A percentile compares a stretch with the other conserved stretches of the same genome.
These are phyloP conservation scores for Zostera marina DNA, from an alignment of 116 monocot genomes.

Conservation along the genomic window DNA sequence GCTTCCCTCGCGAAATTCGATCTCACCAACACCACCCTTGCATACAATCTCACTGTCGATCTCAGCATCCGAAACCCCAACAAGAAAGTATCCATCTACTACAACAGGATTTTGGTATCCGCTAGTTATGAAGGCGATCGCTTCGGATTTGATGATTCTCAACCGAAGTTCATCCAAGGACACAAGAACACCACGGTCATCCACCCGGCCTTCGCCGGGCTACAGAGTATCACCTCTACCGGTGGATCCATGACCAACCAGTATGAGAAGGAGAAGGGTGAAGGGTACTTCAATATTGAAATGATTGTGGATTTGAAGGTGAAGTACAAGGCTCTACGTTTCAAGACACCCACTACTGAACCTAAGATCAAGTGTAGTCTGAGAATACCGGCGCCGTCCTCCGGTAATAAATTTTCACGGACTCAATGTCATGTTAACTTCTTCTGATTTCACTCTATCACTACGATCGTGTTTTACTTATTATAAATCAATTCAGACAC, in stretches of 20 bases:
- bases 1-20: constrained; percentile 46
- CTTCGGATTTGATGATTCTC: constrained; percentile 15
- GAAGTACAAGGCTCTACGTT: constrained; percentile 25
- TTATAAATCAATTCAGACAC: too few species aligned
- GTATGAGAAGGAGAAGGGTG: constrained; percentile 7
- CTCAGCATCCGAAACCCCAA: constrained; percentile 48
- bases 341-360: constrained; percentile 23
- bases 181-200: constrained; percentile 43
- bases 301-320: constrained; percentile 15
- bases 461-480: too few species aligned
- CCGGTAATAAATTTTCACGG: constrained; percentile 4
- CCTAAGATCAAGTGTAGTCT: constrained; percentile 17
- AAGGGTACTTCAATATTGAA: constrained; percentile 14
- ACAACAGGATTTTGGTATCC: constrained; percentile 31
- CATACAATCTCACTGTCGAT: constrained; percentile 24
- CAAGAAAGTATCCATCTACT: constrained; percentile 45
- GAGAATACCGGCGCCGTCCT: constrained; percentile 15
- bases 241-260: constrained; percentile 3
- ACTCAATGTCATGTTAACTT: constrained; percentile 25
- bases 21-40: constrained; percentile 22
- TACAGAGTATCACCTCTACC: neutral
- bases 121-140: constrained; percentile 33
- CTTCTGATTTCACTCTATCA: too few species aligned
- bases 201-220: constrained; percentile 18
- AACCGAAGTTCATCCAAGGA: constrained; percentile 48